phyloP scores from a whole-genome alignment of 768 basidiomycete species.

The Lactifluus echinatus region DNA sequence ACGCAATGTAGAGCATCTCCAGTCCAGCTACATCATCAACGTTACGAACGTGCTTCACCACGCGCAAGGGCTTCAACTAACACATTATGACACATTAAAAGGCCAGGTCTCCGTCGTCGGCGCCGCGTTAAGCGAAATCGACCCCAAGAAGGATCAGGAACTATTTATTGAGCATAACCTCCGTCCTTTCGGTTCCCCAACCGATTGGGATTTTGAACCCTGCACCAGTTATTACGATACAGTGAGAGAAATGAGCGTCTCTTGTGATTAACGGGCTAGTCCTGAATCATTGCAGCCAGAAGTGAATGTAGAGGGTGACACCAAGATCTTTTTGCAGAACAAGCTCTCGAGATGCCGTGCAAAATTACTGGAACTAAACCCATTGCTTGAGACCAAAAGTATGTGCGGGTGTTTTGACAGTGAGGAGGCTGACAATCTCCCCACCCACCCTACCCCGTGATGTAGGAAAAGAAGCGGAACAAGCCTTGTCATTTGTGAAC shows the following conservation, averaged over 20 bases:
- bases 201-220: conserved; percentile 69
- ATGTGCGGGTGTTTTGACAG: conserved; percentile 24
- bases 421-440: neutral
- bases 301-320: conserved; percentile 56
- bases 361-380: conserved; percentile 56
- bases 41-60: conserved; percentile 47
- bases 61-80: conserved; percentile 49
- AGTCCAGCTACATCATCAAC: conserved; percentile 49
- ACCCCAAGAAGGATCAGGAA: conserved; percentile 53
- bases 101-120: conserved; percentile 40
- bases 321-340: conserved; percentile 78
- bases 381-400: conserved; percentile 57
- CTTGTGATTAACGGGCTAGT: neutral
- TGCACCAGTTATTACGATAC: conserved; percentile 69
- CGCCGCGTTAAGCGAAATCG: conserved; percentile 41
- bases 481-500: conserved; percentile 37
- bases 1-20: conserved; percentile 50
- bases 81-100: conserved; percentile 53
- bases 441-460: neutral
- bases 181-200: conserved; percentile 53
- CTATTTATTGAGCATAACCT: conserved; percentile 68
- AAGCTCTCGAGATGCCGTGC: conserved; percentile 50
- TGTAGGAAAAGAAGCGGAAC: conserved; percentile 48
- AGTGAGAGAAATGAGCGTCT: conserved; percentile 31
- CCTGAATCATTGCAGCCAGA: conserved; percentile 34